Evolutionary conservation across 495 filamentous ascomycete genomes (phyloP).

Genomic region (Penicillium argentinense): DNA sequence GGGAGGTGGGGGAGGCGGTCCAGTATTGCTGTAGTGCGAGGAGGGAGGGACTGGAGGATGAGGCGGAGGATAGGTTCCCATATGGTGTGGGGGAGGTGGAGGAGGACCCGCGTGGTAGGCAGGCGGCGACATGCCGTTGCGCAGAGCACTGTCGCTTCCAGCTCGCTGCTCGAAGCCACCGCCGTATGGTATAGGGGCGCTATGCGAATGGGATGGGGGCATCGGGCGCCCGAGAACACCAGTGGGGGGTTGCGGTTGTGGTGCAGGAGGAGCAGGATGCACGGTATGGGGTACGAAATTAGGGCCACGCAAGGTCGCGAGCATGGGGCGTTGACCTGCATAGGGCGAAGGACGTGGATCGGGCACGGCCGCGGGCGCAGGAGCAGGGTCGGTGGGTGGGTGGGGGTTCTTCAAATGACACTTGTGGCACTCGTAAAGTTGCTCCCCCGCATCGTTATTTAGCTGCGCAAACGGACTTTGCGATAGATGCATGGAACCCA

Average conservation of each 20-base stretch:
- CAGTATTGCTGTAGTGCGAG: conserved; percentile 30
- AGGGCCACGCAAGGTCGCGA: conserved; percentile 35
- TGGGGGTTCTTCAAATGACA: conserved; percentile 47
- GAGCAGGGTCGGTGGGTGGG: conserved; percentile 1
- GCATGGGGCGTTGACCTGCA: conserved; percentile 26
- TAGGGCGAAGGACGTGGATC: neutral
- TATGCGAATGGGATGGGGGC: conserved; percentile 26
- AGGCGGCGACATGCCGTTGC: conserved; percentile 38
- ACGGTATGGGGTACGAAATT: conserved; percentile 31
- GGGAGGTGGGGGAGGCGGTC: conserved; percentile 42
- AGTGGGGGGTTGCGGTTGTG: conserved; percentile 15
- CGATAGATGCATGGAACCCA: conserved; percentile 16
- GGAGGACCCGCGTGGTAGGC: conserved; percentile 28
- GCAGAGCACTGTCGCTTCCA: conserved; percentile 23
- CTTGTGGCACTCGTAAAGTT: conserved; percentile 50
- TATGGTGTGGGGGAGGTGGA: conserved; percentile 27
- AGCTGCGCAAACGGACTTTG: conserved; percentile 27
- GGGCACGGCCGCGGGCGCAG: neutral
- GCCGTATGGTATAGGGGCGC: conserved; percentile 18
- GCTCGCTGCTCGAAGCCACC: conserved; percentile 39
- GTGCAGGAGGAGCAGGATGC: conserved; percentile 17
- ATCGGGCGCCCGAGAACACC: conserved; percentile 35
- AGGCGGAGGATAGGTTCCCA: conserved; percentile 35
- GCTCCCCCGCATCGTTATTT: conserved; percentile 31
- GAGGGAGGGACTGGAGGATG: conserved; percentile 32